Evolutionary conservation across 768 basidiomycete genomes (phyloP).

Genomic region (Lenzites betulinus): DNA sequence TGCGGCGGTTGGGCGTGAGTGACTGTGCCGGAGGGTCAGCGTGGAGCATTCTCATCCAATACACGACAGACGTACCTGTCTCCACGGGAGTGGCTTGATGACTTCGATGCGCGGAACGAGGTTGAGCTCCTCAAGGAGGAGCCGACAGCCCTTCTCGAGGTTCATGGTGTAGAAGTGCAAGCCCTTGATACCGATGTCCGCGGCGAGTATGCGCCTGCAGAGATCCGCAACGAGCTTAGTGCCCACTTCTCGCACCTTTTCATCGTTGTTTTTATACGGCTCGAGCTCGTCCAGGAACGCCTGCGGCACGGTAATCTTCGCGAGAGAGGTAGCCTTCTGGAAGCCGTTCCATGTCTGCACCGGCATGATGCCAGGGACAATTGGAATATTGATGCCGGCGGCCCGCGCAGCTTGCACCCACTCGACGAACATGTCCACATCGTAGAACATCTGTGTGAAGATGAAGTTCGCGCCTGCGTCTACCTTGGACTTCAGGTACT

Average conservation of each 20-base stretch:
- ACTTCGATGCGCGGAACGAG: constrained; percentile 87
- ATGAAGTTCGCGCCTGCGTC: constrained; percentile 91
- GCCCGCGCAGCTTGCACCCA: constrained; percentile 87
- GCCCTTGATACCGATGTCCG: constrained; percentile 80
- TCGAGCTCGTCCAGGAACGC: constrained; percentile 74
- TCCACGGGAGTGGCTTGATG: constrained; percentile 95
- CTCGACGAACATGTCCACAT: constrained; percentile 83
- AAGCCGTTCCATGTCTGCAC: constrained; percentile 98
- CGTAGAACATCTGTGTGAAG: constrained; percentile 99
- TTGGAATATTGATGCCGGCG: constrained; percentile 86
- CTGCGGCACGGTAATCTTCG: constrained; percentile 79
- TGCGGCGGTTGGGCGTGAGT: constrained; percentile 88
- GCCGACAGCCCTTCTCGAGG: constrained; percentile 90
- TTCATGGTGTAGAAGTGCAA: constrained; percentile 99
- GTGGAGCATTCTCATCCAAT: not conserved
- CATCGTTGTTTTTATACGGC: constrained; percentile 89
- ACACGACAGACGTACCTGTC: constrained; percentile 62
- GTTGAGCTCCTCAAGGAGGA: constrained; percentile 91
- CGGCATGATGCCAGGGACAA: constrained; percentile 92
- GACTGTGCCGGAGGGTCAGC: constrained; percentile 49
- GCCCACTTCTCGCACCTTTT: constrained; percentile 89
- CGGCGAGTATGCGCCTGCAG: constrained; percentile 84
- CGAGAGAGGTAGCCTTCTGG: constrained; percentile 75
- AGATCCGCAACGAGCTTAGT: constrained; percentile 95
- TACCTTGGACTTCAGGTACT: constrained; percentile 86